Conservation (phyloP, 208 protist species). For the Trypanosoma lewisi region DNA sequence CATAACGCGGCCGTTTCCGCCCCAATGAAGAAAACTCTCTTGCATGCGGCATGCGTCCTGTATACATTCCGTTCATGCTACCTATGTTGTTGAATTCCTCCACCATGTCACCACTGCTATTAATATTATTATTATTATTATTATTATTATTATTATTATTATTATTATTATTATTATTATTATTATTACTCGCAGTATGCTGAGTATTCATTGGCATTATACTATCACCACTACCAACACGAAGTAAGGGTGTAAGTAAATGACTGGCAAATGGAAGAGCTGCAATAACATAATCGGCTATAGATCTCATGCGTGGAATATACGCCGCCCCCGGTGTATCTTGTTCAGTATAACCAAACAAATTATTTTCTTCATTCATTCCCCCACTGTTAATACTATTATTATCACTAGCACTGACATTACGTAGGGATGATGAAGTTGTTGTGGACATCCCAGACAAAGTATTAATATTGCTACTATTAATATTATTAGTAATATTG, state of each 20-base stretch:
- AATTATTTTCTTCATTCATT: background rate
- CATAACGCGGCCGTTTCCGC: background rate
- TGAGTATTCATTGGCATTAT: too few species aligned
- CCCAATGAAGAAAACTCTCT: background rate
- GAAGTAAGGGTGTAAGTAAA: constrained; percentile 1
- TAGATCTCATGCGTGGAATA: constrained; percentile 14
- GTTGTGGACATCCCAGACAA: too few species aligned
- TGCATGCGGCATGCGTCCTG: background rate
- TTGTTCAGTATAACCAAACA: background rate
- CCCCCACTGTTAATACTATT: background rate
- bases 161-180: background rate
- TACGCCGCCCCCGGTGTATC: constrained; percentile 2
- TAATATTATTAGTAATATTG: background rate
- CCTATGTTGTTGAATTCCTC: background rate
- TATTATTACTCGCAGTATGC: background rate
- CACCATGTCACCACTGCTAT: background rate
- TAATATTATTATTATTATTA: background rate
- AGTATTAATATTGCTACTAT: too few species aligned
- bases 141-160: background rate
- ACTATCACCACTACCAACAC: background rate
- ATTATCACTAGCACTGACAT: too few species aligned
- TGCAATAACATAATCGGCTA: constrained; percentile 8
- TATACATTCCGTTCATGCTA: background rate
- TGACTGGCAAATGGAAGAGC: constrained; percentile 7
- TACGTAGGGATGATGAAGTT: too few species aligned